Evolutionary conservation across 2,329 filamentous ascomycete genomes (phyloP), one percentile per base, ranked within the genome.

Genomic region (Xylaria hypoxylon): DNA sequence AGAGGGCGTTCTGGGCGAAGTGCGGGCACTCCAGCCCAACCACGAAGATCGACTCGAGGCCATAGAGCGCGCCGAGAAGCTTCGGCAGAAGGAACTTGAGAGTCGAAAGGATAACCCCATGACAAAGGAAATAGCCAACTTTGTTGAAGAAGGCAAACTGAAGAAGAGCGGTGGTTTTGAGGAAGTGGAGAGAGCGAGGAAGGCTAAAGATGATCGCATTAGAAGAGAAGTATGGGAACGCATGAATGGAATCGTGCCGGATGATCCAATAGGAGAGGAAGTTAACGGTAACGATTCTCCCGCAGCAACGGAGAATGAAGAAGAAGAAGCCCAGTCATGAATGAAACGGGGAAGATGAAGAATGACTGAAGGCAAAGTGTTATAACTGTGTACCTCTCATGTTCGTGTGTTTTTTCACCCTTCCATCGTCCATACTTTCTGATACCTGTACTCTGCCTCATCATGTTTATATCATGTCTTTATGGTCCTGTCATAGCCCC

Each of bases 151-250:
- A 75, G 93, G 93, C 64, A 96, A 92, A 79, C 83, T 99, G 71
- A 98, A 97, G 86, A 98, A 98, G 85, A 94, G 92, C 15, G 96
- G 96, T 45, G 96, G 96, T 0, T 90, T 97, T 56, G 96, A 98
- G 78, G 96, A 99, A 80, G 91, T 94, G 0, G 96, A 99, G 80
- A 87, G 96, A 59, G 84, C 93, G 51, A 86, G 96, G 56, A 91
- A 90, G 76, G 87, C 90, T 40, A 97, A 95, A 78, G 96, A 99
- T 74, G 96, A 98, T 67, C 86, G 88, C 72, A 93, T 94, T 65
- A 86, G 94, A 64, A 90, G 88, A 73, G 94, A 97, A 78, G 92
- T 90, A 13, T 91, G 89, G 89, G 88, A 90, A 72, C 80, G 87
- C 47, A 84, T 86, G 81, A 90, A 90, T 72, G 88, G 88, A 13